Conservation (phyloP, 176 grass and related monocot species). For the Oryza australiensis region DNA sequence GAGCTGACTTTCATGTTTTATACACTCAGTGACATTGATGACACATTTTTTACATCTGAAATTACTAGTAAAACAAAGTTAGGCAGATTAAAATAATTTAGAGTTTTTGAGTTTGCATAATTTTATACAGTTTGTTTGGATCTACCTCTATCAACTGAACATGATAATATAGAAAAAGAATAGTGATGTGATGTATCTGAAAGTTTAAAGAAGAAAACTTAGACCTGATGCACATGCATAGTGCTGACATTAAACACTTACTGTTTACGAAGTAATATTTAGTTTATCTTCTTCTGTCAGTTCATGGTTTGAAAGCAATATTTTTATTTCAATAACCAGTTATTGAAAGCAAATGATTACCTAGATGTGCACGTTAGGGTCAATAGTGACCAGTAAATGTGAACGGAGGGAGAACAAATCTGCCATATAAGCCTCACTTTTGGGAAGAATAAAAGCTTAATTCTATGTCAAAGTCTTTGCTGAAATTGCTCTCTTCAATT, state of each 20-base stretch:
- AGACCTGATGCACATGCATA: constrained; percentile 7
- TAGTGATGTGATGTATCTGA: constrained; percentile 2
- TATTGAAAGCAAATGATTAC: neutral
- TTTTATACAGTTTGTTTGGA: constrained; percentile 29
- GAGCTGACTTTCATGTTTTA: constrained; percentile 15
- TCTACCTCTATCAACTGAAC: constrained; percentile 22
- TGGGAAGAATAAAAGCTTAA: neutral
- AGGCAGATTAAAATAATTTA: neutral
- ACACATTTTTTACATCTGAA: constrained; percentile 12
- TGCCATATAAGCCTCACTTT: neutral
- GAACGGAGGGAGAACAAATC: neutral
- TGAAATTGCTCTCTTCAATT: neutral
- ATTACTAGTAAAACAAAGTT: neutral
- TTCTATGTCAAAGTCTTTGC: neutral
- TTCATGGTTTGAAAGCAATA: constrained; percentile 6
- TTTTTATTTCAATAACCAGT: neutral
- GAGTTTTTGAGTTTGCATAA: constrained; percentile 1
- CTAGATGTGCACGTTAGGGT: no score
- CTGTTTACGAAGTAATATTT: constrained; percentile 17
- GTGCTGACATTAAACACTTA: neutral
- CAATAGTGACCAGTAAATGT: no score
- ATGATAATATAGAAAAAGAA: constrained; percentile 31
- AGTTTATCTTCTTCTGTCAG: neutral
- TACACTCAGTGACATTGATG: constrained; percentile 1
- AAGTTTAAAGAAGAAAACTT: neutral